phyloP scores from a whole-genome alignment of 768 basidiomycete species.

The Lactarius tabidus region DNA sequence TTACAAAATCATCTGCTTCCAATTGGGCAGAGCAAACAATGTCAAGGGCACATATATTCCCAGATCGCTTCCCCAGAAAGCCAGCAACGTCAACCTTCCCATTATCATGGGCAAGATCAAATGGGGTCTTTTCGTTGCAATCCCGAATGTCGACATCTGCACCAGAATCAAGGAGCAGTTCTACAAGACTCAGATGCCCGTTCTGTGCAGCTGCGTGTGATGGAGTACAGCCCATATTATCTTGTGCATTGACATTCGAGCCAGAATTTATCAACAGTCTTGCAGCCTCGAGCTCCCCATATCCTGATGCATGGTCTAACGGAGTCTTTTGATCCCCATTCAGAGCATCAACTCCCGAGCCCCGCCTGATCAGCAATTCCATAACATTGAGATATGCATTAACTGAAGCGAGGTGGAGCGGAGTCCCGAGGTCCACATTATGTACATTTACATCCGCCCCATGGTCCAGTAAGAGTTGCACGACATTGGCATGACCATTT shows the following conservation, averaged over 20 bases:
- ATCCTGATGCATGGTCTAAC: fast-evolving
- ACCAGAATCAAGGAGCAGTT: not conserved
- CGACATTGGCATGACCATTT: not conserved
- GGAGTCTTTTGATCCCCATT: not conserved
- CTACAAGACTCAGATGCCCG: not conserved
- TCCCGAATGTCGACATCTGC: not conserved
- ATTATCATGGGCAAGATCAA: not conserved
- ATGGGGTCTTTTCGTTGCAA: not conserved
- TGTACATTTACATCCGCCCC: not conserved
- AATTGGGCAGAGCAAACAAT: too few relatives aligned
- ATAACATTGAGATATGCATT: not conserved
- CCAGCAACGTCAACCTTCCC: not conserved
- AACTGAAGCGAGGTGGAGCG: not conserved
- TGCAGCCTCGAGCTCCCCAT: not conserved
- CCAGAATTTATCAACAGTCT: not conserved
- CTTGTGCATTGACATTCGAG: not conserved
- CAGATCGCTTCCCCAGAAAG: too few relatives aligned
- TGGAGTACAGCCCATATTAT: not conserved
- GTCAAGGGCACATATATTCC: not conserved
- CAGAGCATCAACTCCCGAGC: not conserved
- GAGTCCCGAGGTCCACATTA: not conserved
- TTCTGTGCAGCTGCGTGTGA: not conserved
- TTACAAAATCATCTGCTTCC: not conserved
- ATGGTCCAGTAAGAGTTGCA: not conserved
- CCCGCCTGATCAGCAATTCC: not conserved